phyloP scores from a whole-genome alignment of 2,329 filamentous ascomycete genomes.

The Cryphonectria radicalis region DNA sequence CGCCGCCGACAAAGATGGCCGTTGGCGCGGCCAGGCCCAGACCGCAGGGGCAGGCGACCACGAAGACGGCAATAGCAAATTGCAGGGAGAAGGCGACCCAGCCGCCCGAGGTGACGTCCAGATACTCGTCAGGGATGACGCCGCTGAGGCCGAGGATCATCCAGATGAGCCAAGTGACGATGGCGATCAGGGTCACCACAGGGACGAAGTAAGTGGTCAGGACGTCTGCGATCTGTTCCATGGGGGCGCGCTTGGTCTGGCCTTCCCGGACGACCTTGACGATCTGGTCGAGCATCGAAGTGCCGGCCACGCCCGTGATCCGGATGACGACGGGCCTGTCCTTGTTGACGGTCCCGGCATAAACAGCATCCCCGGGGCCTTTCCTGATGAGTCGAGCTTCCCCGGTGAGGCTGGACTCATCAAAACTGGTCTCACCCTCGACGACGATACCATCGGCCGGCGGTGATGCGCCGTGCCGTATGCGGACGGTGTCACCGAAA shows the following conservation, averaged over 20 bases:
- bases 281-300: constrained; percentile 80
- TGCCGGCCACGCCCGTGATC: constrained; percentile 67
- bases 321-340: constrained; percentile 63
- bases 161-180: constrained; percentile 75
- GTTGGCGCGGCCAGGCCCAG: constrained; percentile 85
- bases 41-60: constrained; percentile 85
- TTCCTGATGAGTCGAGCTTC: constrained; percentile 74
- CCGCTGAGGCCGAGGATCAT: constrained; percentile 65
- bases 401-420: constrained; percentile 88
- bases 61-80: constrained; percentile 85
- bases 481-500: constrained; percentile 72
- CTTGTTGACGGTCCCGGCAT: constrained; percentile 76
- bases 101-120: constrained; percentile 60
- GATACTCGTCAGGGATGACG: constrained; percentile 58
- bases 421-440: constrained; percentile 70
- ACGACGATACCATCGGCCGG: constrained; percentile 78
- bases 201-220: constrained; percentile 80
- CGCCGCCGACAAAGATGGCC: constrained; percentile 81
- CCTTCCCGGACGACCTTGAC: constrained; percentile 78
- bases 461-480: constrained; percentile 80
- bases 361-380: constrained; percentile 64
- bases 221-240: constrained; percentile 74
- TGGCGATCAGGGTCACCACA: constrained; percentile 69
- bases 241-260: constrained; percentile 74
- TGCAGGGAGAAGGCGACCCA: constrained; percentile 77